Evolutionary conservation across 148 eudicot genomes (phyloP), one percentile per base, ranked within the genome.

Genomic region (Heliamphora exappendiculata): DNA sequence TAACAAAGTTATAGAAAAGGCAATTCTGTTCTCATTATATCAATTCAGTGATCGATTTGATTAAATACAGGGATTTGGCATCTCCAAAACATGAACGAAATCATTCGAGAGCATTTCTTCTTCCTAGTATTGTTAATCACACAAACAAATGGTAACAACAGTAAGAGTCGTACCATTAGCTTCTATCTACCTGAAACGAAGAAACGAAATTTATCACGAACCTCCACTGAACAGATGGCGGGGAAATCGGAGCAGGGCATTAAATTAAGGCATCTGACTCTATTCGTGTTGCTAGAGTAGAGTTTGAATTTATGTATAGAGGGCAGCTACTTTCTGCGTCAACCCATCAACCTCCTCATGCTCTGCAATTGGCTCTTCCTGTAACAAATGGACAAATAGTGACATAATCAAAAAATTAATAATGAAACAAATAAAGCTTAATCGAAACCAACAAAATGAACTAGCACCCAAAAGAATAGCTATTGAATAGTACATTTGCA

Each of bases 291-390:
- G 42, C 10, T 28, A 3, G 24, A 42, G 63, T 16, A 31, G 22
- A 53, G 62, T 29, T 17, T 31, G 26, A 51, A 75, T 67, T 81
- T 77, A 82, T 69, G 75, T 64, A 12, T 50, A 55, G n/a, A 87
- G 86, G 59, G 55, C 57, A 37, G 82, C 84, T 29, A 85, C 70
- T 62, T 79, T 78, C 36, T 87, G 82, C 9, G 90, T 55, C 75
- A 83, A 75, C 31, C 22, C 84, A 75, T 87, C 86, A 65, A 80
- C 85, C 76, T 85, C 86, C 39, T 85, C 90, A 11, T 82, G 76
- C 79, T 87, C 90, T n/a, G 55, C 73, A 29, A 82, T 76, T 26
- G 82, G 26, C 47, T 87, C 90, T 50, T 81, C 86, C 90, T 87
- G 84, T 22, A 51, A 71, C 6, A 6, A 55, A 59, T 37, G n/a